Evolutionary conservation across 441 rosid species (phyloP).

Genomic region (Jatropha multifida): DNA sequence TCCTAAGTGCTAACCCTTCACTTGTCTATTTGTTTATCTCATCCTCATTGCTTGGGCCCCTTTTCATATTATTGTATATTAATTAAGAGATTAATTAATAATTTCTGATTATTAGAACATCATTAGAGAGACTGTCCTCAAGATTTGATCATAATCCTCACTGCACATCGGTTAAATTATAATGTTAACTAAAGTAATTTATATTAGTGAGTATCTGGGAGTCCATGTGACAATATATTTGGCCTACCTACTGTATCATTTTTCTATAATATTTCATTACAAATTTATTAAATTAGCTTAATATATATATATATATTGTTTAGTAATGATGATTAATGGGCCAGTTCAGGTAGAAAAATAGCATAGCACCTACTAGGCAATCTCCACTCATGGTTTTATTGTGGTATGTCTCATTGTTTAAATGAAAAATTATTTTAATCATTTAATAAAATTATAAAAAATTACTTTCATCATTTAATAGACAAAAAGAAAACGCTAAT

Average conservation of each 20-base stretch:
- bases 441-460: too few species aligned
- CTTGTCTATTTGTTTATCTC: conserved; percentile 16
- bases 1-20: conserved; percentile 16
- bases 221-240: conserved; percentile 41
- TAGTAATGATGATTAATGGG: too few species aligned
- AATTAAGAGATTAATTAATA: conserved; percentile 9
- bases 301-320: too few species aligned
- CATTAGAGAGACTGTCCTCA: conserved; percentile 16
- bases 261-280: conserved; percentile 1
- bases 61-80: too few species aligned
- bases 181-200: not conserved
- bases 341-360: too few species aligned
- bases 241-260: conserved; percentile 26
- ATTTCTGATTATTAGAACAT: conserved; percentile 13
- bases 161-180: conserved; percentile 14
- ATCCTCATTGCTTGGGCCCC: conserved; percentile 7
- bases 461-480: too few species aligned
- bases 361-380: too few species aligned
- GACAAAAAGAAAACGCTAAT: too few species aligned
- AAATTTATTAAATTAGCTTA: too few species aligned
- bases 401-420: too few species aligned
- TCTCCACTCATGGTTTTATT: too few species aligned
- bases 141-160: conserved; percentile 29
- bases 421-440: too few species aligned
- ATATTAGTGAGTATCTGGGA: conserved; percentile 22